Conservation (phyloP, 495 filamentous ascomycete species). For the Penicillium antarcticum region DNA sequence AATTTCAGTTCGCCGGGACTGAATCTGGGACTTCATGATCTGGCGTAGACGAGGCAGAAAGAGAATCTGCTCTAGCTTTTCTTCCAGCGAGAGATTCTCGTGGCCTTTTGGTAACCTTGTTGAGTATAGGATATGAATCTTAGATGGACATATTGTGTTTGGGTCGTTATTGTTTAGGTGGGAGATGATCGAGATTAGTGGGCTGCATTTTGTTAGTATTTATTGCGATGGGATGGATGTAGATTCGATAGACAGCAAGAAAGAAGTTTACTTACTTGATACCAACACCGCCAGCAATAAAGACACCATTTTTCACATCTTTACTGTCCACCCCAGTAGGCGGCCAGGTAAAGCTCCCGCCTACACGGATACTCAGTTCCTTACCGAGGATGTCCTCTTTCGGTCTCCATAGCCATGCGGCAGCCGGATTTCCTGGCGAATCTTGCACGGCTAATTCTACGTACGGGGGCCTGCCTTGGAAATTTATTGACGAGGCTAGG, state of each 20-base stretch:
- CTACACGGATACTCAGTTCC: constrained; percentile 64
- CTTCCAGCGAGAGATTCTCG: constrained; percentile 31
- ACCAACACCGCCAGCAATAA: constrained; percentile 81
- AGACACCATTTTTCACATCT: constrained; percentile 54
- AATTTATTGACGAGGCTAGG: constrained; percentile 15
- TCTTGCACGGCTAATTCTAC: constrained; percentile 74
- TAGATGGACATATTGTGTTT: constrained; percentile 15
- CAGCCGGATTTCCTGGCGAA: constrained; percentile 63
- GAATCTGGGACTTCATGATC: constrained; percentile 32
- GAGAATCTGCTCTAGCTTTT: constrained; percentile 55
- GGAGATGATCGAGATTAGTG: constrained; percentile 57
- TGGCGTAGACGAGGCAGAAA: constrained; percentile 53
- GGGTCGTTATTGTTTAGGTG: constrained; percentile 36
- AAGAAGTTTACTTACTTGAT: constrained; percentile 55
- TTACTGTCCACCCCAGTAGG: constrained; percentile 41
- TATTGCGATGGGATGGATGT: background rate
- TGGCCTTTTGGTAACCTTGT: constrained; percentile 30
- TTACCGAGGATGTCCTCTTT: constrained; percentile 51
- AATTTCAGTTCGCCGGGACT: constrained; percentile 28
- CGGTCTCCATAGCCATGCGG: constrained; percentile 71
- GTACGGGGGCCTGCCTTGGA: constrained; percentile 39
- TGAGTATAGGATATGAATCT: constrained; percentile 44
- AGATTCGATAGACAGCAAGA: too few relatives aligned
- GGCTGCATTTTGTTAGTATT: constrained; percentile 24
- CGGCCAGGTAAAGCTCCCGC: constrained; percentile 79